phyloP scores from a whole-genome alignment of 2,329 filamentous ascomycete genomes.

The Colletotrichum coccodes region DNA sequence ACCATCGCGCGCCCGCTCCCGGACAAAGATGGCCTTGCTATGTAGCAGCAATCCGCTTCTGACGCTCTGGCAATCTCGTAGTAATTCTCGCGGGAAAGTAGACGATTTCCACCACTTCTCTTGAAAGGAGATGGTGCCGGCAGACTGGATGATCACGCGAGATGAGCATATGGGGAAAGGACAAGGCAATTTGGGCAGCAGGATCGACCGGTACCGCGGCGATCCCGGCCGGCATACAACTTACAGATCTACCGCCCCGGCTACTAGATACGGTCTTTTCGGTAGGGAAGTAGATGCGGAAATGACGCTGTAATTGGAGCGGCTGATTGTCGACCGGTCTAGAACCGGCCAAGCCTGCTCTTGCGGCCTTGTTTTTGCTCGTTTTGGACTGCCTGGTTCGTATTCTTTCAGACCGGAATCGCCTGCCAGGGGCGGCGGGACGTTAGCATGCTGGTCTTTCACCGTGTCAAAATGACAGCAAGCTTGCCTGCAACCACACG shows the following conservation, averaged over 20 bases:
- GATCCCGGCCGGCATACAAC: slow-evolving; percentile 39
- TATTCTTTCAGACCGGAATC: slow-evolving; percentile 59
- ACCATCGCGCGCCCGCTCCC: slow-evolving; percentile 13
- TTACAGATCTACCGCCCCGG: slow-evolving; percentile 68
- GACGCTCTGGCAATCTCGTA: slow-evolving; percentile 81
- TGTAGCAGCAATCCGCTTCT: slow-evolving; percentile 84
- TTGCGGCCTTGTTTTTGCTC: slow-evolving; percentile 40
- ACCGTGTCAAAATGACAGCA: slow-evolving; percentile 8
- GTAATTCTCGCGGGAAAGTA: slow-evolving; percentile 76
- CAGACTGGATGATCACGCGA: slow-evolving; percentile 57
- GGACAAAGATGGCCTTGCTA: slow-evolving; percentile 78
- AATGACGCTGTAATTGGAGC: slow-evolving; percentile 53
- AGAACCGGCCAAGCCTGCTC: slow-evolving; percentile 2
- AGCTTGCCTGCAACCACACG: slow-evolving; percentile 29
- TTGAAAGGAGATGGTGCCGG: slow-evolving; percentile 86
- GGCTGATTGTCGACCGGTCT: slow-evolving; percentile 17
- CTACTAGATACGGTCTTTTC: slow-evolving; percentile 73
- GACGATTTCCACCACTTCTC: slow-evolving; percentile 75
- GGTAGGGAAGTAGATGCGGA: slow-evolving; percentile 86
- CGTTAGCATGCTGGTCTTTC: slow-evolving; percentile 9
- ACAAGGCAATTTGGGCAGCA: slow-evolving; percentile 10
- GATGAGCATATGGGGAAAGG: slow-evolving; percentile 17
- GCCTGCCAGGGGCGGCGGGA: slow-evolving; percentile 37
- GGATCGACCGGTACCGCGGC: slow-evolving; percentile 26
- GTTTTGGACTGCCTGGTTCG: slow-evolving; percentile 46